These are phyloP conservation scores for Prunus fruticosa DNA, from an alignment of 306 rosid genomes.

Conservation along the genomic window DNA sequence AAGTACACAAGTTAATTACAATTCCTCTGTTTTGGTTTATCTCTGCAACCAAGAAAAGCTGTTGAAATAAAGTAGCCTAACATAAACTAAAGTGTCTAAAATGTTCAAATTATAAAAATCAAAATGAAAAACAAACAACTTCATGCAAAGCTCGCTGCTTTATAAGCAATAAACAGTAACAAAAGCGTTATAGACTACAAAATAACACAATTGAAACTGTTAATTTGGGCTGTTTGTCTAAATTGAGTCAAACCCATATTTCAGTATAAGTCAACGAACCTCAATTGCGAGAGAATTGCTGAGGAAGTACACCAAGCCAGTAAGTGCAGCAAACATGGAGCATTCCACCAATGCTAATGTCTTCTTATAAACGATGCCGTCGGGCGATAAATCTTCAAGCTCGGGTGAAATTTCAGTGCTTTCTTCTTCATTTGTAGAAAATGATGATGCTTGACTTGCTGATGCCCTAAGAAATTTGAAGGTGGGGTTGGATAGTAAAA, in stretches of 20 bases:
- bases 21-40: neutral
- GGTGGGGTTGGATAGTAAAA: slow-evolving; percentile 19
- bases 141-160: neutral
- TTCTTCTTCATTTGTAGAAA: slow-evolving; percentile 32
- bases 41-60: neutral
- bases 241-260: neutral
- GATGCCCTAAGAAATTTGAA: slow-evolving; percentile 42
- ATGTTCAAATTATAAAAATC: neutral
- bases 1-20: neutral
- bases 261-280: slow-evolving; percentile 39
- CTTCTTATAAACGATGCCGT: slow-evolving; percentile 63
- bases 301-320: slow-evolving; percentile 90
- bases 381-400: slow-evolving; percentile 61
- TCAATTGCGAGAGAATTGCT: slow-evolving; percentile 91
- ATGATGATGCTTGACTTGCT: slow-evolving; percentile 13
- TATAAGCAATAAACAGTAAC: neutral
- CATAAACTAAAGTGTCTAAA: neutral
- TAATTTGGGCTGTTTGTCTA: neutral
- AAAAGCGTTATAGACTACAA: neutral
- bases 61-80: neutral
- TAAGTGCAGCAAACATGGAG: slow-evolving; percentile 95
- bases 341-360: slow-evolving; percentile 94
- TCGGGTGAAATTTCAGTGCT: slow-evolving; percentile 24
- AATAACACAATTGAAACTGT: neutral
- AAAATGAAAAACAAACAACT: neutral